A percentile compares a stretch with the other conserved stretches of the same genome.
phyloP scores from a whole-genome alignment of 2,329 filamentous ascomycete genomes.

The Meredithiella fracta region DNA sequence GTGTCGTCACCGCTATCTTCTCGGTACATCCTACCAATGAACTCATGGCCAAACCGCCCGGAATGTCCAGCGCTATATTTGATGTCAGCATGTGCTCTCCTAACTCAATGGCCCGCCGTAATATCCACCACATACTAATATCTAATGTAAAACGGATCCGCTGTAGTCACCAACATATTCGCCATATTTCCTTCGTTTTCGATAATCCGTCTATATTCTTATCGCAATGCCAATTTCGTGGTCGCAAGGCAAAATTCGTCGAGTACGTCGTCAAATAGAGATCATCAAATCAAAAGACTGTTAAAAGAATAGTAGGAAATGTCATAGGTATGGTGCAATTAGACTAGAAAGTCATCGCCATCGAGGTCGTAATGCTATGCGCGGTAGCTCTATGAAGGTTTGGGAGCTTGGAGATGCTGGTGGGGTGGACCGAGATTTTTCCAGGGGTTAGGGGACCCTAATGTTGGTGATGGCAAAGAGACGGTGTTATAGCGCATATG shows the following conservation, averaged over 20 bases:
- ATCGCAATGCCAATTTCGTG: neutral
- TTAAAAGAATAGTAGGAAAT: neutral
- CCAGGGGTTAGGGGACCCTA: neutral
- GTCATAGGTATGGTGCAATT: neutral
- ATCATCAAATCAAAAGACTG: too few relatives aligned
- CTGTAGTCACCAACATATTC: conserved; percentile 8
- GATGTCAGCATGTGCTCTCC: conserved; percentile 13
- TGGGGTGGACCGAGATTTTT: neutral
- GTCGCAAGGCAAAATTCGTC: neutral
- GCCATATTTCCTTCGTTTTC: neutral
- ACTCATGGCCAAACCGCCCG: conserved; percentile 94
- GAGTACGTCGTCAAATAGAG: neutral
- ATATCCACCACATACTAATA: conserved; percentile 62
- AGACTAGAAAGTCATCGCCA: neutral
- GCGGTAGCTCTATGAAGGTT: neutral
- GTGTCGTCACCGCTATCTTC: neutral
- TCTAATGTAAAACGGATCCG: conserved; percentile 79
- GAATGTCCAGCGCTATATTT: conserved; percentile 75
- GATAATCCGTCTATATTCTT: neutral
- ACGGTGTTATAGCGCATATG: too few relatives aligned
- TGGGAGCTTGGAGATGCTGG: neutral
- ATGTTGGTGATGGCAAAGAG: neutral
- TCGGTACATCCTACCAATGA: conserved; percentile 50
- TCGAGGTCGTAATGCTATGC: neutral
- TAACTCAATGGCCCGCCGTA: neutral